Base-by-base conservation (phyloP, 768 basidiomycete species). In the Pilatotrama ljubarskyi region DNA sequence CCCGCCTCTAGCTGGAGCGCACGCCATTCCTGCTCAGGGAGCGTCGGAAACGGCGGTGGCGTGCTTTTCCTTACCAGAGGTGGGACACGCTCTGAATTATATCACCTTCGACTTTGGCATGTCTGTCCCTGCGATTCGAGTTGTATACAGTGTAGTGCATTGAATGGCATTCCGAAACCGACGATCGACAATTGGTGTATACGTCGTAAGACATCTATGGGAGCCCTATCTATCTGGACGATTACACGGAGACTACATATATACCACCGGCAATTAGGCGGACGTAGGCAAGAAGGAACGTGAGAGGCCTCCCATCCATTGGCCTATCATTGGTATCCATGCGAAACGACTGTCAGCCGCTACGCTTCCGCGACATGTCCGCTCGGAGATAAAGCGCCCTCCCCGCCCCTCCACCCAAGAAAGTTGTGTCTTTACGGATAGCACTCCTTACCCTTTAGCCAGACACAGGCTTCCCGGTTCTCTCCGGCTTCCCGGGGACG, bases 401-500 rank as follows among this genome's bases (percentile, higher is more conserved):
- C 26, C 13, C 26, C 46, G 13, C 14, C 20, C 11, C 14, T 24
- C 26, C 25, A 29, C 46, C 46, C 46, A 14, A 22, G 3, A 6
- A 32, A 48, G 26, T 24, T 3, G 13, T 40, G 5, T 17, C 17
- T 26, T n/a, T n/a, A n/a, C n/a, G n/a, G 32, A 11, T 24, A 25
- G 43, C 11, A 22, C 20, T 2, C 8, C 29, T 43, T 36, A 62
- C 14, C 43, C 8, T 17, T 43, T 36, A 62, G 9, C 43, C 61
- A 0, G 43, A 22, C 24, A 35, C 26, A 17, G 62, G 48, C 42
- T 59, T 57, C 42, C 52, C 48, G 18, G 40, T 43, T 59, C 65
- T 69, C n/a, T 11, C 46, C 5, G 52, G 29, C 64, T 80, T 80
- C 15, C 71, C 76, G 0, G 84, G 87, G 1, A 88, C 78, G 64